Conservation (phyloP, 768 basidiomycete species). For the Lactarius sp. region DNA sequence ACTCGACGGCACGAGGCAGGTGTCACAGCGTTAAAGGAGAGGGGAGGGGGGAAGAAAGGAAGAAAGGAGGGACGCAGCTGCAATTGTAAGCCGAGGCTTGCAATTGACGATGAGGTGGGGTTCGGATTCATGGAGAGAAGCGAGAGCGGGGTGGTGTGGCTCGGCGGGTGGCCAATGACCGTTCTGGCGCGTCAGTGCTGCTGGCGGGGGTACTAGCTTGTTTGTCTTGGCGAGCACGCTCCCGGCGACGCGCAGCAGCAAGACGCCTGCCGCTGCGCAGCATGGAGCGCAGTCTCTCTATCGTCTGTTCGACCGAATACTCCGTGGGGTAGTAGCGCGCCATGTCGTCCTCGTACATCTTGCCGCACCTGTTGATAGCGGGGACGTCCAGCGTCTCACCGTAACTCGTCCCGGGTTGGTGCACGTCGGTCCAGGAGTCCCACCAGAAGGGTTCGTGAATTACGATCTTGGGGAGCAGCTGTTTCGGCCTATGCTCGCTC, state of each 20-base stretch:
- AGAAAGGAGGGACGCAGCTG: slow-evolving; percentile 6
- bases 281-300: not conserved
- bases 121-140: not conserved
- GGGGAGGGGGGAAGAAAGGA: not conserved
- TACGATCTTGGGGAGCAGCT: not conserved
- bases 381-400: slow-evolving; percentile 2
- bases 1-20: slow-evolving; percentile 6
- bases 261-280: not conserved
- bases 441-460: slow-evolving; percentile 2
- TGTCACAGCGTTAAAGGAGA: not conserved
- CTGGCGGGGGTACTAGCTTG: not conserved
- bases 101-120: not conserved
- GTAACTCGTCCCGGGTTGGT: not conserved
- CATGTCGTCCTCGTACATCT: not conserved
- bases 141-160: not conserved
- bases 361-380: not conserved
- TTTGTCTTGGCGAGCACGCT: not conserved
- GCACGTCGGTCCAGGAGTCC: slow-evolving; percentile 6
- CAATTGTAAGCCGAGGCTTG: not conserved
- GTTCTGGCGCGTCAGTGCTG: not conserved
- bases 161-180: not conserved
- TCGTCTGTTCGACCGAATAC: not conserved
- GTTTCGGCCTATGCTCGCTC: not conserved
- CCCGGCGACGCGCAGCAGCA: not conserved
- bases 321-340: slow-evolving; percentile 7